Base-by-base conservation (phyloP, 1,139 yeast species). In the Saccharomyces hybrid region DNA sequence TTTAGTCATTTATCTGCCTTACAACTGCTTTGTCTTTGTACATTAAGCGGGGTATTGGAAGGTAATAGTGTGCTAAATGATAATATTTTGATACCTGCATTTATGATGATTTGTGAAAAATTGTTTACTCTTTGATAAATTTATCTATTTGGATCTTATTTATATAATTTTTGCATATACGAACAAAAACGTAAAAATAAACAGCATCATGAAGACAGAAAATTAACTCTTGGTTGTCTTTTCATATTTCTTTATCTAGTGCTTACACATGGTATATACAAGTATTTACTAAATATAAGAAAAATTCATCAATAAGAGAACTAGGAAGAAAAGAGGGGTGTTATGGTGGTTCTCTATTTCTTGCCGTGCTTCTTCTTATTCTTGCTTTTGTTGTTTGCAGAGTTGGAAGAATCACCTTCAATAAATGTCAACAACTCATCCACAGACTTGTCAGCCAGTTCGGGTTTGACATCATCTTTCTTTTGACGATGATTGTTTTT, bases 361-460 rank as follows among this genome's bases (percentile, higher is more conserved):
- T 63, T 63, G 42, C 23, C 23, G 23, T 20, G 23, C 23, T 20
- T 20, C 23, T 20, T 20, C 23, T 20, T 20, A 20, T 20, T 67
- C 56, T 70, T 70, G 48, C 68, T 71, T 56, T 68, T 68, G 47
- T 67, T 62, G 52, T 67, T 66, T 31, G 64, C 54, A 49, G 70
- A 64, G 47, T 54, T 54, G 31, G 61, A n/a, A 51, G 63, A 63
- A 14, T 65, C 66, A 50, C 86, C 88, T 68, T 83, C 86, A 63
- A 86, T 83, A 63, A 80, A 86, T 52, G 77, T 76, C 72, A 85
- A 74, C 59, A 86, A 80, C 56, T 84, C 91, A 52, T 84, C 91
- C 55, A 85, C 79, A 20, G 87, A 81, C 68, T 82, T 76, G 52
- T 73, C 71, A 13, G 85, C 84, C 59, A 84, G 76, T 46, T 76